Percentiles rank a stretch among this genome's conserved stretches.
Evolutionary conservation across 441 rosid species (phyloP).

Genomic region (Erysimum cheiri): DNA sequence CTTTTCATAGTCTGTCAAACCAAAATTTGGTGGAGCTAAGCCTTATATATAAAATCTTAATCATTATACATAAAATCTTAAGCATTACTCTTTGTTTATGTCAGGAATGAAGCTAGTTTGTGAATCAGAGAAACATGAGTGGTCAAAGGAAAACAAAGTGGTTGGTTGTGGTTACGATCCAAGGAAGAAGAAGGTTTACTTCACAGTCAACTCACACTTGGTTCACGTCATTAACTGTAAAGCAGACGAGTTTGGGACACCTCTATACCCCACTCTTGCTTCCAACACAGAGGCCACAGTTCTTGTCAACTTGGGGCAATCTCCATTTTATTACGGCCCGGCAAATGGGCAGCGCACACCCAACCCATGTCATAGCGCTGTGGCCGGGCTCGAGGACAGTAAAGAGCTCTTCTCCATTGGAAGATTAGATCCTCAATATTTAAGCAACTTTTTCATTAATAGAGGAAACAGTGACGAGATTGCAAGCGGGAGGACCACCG

Average conservation of each 20-base stretch:
- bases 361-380: conserved; percentile 57
- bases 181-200: conserved; percentile 53
- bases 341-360: conserved; percentile 54
- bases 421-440: conserved; percentile 88
- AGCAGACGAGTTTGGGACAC: conserved; percentile 52
- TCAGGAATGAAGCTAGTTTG: conserved; percentile 70
- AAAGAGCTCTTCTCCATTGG: conserved; percentile 94
- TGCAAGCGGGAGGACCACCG: conserved; percentile 37
- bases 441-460: conserved; percentile 49
- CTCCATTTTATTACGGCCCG: conserved; percentile 47
- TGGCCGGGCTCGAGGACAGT: conserved; percentile 80
- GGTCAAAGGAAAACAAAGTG: conserved; percentile 48
- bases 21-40: background rate
- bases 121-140: conserved; percentile 54
- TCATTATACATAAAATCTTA: background rate
- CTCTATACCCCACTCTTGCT: conserved; percentile 56
- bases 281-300: conserved; percentile 45
- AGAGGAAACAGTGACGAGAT: conserved; percentile 47
- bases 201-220: conserved; percentile 54
- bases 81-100: background rate
- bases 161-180: conserved; percentile 61
- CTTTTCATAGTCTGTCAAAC: background rate
- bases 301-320: conserved; percentile 55
- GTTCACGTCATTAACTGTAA: conserved; percentile 54
- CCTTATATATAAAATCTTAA: background rate